Evolutionary conservation across 75 land plant genomes (phyloP).

Genomic region (Larix kaempferi): DNA sequence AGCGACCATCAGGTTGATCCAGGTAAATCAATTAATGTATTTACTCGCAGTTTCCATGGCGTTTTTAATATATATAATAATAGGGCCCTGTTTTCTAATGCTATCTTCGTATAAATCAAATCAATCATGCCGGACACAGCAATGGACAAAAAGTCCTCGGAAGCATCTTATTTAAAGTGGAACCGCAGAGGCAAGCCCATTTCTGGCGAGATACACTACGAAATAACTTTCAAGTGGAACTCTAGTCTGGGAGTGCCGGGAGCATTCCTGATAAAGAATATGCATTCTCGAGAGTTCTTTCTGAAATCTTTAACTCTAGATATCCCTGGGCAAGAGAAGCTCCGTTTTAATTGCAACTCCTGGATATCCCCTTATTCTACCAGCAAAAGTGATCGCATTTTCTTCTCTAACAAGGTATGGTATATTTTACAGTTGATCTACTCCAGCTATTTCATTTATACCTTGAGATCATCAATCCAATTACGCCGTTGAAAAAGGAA

Average conservation of each 20-base stretch:
- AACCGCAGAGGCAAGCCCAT: not conserved
- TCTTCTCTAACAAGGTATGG: slow-evolving; percentile 77
- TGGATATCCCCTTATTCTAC: slow-evolving; percentile 63
- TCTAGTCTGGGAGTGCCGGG: slow-evolving; percentile 24
- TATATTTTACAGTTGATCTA: not conserved
- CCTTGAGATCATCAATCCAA: no score
- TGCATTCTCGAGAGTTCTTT: slow-evolving; percentile 31
- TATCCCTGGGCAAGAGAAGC: slow-evolving; percentile 19
- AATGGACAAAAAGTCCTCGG: not conserved
- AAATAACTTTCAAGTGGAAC: not conserved
- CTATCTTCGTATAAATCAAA: not conserved
- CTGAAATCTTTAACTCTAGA: slow-evolving; percentile 5
- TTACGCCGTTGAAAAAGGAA: no score
- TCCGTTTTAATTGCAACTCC: slow-evolving; percentile 79
- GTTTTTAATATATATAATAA: not conserved
- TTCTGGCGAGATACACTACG: no score
- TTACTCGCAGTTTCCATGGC: not conserved
- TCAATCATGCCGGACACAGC: not conserved
- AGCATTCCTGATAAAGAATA: slow-evolving; percentile 29
- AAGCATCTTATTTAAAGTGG: slow-evolving; percentile 1
- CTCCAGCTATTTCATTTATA: no score
- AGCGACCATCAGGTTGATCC: not conserved
- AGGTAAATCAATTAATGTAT: not conserved
- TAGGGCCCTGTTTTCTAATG: not conserved
- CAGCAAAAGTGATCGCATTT: slow-evolving; percentile 56